Conservation (phyloP, 805 yeast species). For the Suhomyces faveliae region DNA sequence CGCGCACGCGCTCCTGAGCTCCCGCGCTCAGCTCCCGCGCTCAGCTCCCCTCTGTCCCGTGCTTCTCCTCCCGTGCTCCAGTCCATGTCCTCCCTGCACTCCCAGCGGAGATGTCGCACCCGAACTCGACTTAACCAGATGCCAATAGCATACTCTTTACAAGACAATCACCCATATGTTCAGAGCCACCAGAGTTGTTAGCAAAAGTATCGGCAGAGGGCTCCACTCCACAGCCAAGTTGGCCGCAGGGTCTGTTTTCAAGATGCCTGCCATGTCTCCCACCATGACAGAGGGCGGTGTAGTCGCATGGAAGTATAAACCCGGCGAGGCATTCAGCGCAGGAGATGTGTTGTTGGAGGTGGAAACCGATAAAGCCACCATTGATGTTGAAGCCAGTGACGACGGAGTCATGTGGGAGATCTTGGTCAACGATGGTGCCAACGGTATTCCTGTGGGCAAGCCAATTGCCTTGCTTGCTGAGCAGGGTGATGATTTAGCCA, state of each 20-base stretch:
- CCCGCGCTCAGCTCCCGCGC: neutral
- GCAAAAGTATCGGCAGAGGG: conserved; percentile 18
- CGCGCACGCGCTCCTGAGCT: too few relatives aligned
- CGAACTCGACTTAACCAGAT: conserved; percentile 9
- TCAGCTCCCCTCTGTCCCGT: neutral
- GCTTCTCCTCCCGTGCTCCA: neutral
- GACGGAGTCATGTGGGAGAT: conserved; percentile 89
- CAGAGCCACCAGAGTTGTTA: conserved; percentile 16
- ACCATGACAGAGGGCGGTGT: conserved; percentile 97
- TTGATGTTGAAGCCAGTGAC: conserved; percentile 85
- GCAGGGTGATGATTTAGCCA: conserved; percentile 73
- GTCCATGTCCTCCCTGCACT: neutral
- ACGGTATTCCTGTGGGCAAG: conserved; percentile 78
- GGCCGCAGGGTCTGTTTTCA: conserved; percentile 51
- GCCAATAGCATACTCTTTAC: neutral
- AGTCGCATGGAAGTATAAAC: conserved; percentile 80
- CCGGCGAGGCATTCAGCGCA: conserved; percentile 64
- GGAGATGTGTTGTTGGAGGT: conserved; percentile 84
- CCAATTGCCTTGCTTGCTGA: conserved; percentile 91
- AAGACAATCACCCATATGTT: conserved; percentile 5
- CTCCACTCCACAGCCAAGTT: conserved; percentile 29
- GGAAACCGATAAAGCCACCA: conserved; percentile 84
- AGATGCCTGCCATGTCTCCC: conserved; percentile 99
- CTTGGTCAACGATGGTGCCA: conserved; percentile 65
- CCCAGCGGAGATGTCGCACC: conserved; percentile 21